A percentile compares a stretch with the other conserved stretches of the same genome.
These are phyloP conservation scores for Nemania abortiva DNA, from an alignment of 2,329 filamentous ascomycete genomes.

Conservation along the genomic window DNA sequence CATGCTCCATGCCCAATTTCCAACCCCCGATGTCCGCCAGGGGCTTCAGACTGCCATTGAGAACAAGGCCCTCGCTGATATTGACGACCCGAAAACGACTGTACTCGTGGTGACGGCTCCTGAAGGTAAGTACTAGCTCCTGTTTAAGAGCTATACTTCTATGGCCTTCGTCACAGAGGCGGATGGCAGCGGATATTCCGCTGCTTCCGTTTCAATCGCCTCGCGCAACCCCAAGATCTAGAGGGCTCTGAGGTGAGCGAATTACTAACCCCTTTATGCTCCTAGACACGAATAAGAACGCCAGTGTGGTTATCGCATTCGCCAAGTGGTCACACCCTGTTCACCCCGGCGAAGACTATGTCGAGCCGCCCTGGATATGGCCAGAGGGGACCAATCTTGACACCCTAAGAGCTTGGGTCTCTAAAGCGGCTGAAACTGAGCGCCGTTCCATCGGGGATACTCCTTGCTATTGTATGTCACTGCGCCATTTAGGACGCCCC, in stretches of 20 bases:
- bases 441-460: neutral
- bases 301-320: neutral
- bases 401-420: neutral
- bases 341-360: neutral
- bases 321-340: constrained; percentile 5
- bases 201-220: too few relatives aligned
- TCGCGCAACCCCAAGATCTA: too few relatives aligned
- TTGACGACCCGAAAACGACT: neutral
- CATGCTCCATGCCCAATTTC: constrained; percentile 1
- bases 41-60: neutral
- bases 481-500: neutral
- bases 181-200: neutral
- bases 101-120: neutral
- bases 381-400: neutral
- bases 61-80: neutral
- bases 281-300: neutral
- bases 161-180: too few relatives aligned
- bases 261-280: neutral
- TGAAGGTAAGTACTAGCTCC: neutral
- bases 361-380: neutral
- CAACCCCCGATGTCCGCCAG: neutral
- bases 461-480: neutral
- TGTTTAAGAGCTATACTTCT: neutral
- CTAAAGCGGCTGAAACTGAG: neutral
- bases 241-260: neutral